A percentile compares a stretch with the other conserved stretches of the same genome.
Conservation (phyloP, 2,329 filamentous ascomycete genomes). For the Phialophora macrospora region DNA sequence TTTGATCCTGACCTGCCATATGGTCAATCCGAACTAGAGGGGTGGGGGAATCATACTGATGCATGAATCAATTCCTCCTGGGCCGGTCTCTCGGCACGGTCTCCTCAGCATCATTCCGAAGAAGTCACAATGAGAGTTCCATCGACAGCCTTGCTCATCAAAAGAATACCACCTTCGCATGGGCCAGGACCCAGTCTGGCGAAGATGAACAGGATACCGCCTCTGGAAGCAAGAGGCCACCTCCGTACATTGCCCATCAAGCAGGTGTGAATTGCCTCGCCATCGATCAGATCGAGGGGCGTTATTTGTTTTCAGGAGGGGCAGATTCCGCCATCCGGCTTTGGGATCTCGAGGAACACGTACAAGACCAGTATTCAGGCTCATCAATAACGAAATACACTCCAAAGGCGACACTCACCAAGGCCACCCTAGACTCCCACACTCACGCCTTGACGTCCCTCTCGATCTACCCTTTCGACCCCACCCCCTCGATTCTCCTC, state of each 20-base stretch:
- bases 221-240: constrained; percentile 42
- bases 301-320: constrained; percentile 80
- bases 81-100: constrained; percentile 57
- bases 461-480: constrained; percentile 56
- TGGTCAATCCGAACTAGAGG: neutral
- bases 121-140: constrained; percentile 69
- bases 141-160: constrained; percentile 68
- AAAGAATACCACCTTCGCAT: constrained; percentile 63
- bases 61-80: constrained; percentile 37
- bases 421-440: constrained; percentile 45
- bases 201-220: constrained; percentile 38
- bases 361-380: constrained; percentile 56
- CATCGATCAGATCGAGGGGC: constrained; percentile 80
- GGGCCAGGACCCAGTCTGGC: constrained; percentile 38
- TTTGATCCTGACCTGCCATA: neutral
- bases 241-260: constrained; percentile 66
- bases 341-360: constrained; percentile 78
- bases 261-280: constrained; percentile 79
- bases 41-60: constrained; percentile 20
- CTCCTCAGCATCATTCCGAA: constrained; percentile 69
- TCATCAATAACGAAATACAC: constrained; percentile 47
- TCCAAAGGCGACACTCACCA: constrained; percentile 28
- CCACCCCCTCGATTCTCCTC: constrained; percentile 52
- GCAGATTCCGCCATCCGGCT: constrained; percentile 82
- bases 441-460: constrained; percentile 54